These are phyloP conservation scores for Kurtzmaniella quercitrusa DNA, from an alignment of 1,139 yeast genomes.

Conservation along the genomic window DNA sequence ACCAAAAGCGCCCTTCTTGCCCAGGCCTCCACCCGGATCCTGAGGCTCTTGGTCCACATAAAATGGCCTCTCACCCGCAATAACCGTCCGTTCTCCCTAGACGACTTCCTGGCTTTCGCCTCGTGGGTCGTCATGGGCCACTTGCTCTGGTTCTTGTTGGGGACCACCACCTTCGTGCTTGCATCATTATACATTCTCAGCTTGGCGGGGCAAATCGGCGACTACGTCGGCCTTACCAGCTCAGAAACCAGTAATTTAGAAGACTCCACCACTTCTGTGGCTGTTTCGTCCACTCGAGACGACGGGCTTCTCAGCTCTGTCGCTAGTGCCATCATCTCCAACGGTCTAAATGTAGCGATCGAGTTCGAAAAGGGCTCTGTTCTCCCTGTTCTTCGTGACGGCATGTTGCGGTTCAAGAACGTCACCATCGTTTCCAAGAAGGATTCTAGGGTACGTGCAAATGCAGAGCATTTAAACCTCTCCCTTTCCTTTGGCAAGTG, in stretches of 20 bases:
- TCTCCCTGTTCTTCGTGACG: constrained; percentile 50
- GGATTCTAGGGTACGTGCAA: constrained; percentile 30
- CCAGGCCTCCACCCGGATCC: constrained; percentile 38
- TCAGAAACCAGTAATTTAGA: constrained; percentile 13
- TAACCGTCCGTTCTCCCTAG: constrained; percentile 46
- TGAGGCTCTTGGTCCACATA: constrained; percentile 45
- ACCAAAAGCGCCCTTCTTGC: constrained; percentile 39
- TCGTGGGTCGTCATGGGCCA: constrained; percentile 56
- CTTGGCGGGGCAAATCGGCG: constrained; percentile 31
- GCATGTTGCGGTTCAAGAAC: constrained; percentile 58
- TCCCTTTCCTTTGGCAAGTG: constrained; percentile 64
- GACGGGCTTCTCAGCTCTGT: constrained; percentile 31
- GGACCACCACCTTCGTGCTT: constrained; percentile 63
- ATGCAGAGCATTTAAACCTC: constrained; percentile 51
- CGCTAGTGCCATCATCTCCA: constrained; percentile 33
- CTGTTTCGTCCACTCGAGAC: neutral
- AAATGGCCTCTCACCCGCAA: constrained; percentile 57
- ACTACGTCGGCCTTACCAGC: constrained; percentile 5
- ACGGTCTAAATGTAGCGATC: constrained; percentile 36
- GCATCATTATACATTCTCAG: constrained; percentile 47
- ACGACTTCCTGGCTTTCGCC: constrained; percentile 55
- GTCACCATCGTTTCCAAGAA: constrained; percentile 31
- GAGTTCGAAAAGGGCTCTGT: constrained; percentile 33
- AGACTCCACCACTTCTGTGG: neutral
- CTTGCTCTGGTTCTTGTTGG: constrained; percentile 54